Evolutionary conservation across 2,329 filamentous ascomycete genomes (phyloP).

Genomic region (Chaetomiaceae sp.): DNA sequence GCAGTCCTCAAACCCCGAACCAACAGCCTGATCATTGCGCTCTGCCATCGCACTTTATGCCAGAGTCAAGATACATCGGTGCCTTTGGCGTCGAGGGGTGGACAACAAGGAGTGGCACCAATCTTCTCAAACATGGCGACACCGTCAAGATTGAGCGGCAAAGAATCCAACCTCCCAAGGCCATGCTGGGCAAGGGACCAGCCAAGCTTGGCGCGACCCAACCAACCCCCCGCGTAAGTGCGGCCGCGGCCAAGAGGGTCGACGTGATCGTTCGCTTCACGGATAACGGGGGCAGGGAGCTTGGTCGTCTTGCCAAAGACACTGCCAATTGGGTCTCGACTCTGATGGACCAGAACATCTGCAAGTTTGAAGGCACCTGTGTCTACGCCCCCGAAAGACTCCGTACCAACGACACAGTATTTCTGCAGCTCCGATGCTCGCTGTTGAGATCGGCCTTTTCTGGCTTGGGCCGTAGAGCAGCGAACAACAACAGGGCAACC

Average conservation of each 20-base stretch:
- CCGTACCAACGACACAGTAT: constrained; percentile 89
- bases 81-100: constrained; percentile 88
- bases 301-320: constrained; percentile 82
- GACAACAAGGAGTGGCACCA: constrained; percentile 77
- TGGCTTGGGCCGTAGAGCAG: constrained; percentile 52
- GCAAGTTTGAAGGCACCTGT: constrained; percentile 77
- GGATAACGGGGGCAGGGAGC: constrained; percentile 68
- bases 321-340: constrained; percentile 87
- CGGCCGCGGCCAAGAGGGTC: constrained; percentile 57
- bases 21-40: constrained; percentile 10
- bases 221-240: constrained; percentile 33
- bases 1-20: not conserved
- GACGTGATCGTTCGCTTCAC: constrained; percentile 93
- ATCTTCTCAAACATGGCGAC: constrained; percentile 74
- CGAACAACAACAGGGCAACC: constrained; percentile 64
- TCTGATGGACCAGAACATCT: constrained; percentile 83
- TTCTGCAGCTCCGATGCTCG: constrained; percentile 76
- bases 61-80: constrained; percentile 66
- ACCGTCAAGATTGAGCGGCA: constrained; percentile 80
- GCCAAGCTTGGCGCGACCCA: constrained; percentile 34
- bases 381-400: constrained; percentile 83
- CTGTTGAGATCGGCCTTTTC: constrained; percentile 71
- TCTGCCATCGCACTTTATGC: constrained; percentile 25
- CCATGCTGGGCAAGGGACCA: constrained; percentile 39
- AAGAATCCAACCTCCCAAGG: constrained; percentile 58